phyloP scores from a whole-genome alignment of 768 basidiomycete genomes.

The Astraeus odoratus region DNA sequence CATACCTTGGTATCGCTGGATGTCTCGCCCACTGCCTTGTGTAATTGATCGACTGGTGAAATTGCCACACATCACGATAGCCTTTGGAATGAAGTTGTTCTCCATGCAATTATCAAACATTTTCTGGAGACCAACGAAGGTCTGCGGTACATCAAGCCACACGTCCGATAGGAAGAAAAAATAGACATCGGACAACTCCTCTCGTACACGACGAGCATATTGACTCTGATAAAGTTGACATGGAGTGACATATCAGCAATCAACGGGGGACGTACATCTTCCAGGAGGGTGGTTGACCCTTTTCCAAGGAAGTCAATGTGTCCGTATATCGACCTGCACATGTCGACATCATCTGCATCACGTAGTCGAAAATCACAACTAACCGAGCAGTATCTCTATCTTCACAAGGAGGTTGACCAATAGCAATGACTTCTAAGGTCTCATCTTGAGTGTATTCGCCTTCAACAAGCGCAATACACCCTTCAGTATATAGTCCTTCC shows the following conservation, averaged over 20 bases:
- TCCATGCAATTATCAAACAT: constrained; percentile 90
- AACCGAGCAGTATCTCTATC: constrained; percentile 77
- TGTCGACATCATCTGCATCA: constrained; percentile 5
- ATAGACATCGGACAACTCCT: constrained; percentile 68
- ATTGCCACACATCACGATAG: constrained; percentile 92
- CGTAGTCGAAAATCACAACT: constrained; percentile 11
- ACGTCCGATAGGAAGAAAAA: constrained; percentile 96
- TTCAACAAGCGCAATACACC: constrained; percentile 90
- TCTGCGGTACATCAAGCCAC: constrained; percentile 87
- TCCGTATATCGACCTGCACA: constrained; percentile 78
- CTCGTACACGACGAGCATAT: constrained; percentile 52
- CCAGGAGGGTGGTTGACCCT: constrained; percentile 81
- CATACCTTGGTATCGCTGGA: constrained; percentile 81
- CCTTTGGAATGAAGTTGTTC: constrained; percentile 77
- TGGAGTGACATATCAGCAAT: not conserved
- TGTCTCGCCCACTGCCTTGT: constrained; percentile 70
- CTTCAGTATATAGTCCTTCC: constrained; percentile 94
- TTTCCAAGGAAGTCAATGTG: constrained; percentile 97
- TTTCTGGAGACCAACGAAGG: constrained; percentile 69
- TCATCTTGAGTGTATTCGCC: constrained; percentile 95
- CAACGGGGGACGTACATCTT: constrained; percentile 60
- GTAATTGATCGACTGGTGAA: constrained; percentile 81
- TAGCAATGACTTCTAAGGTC: constrained; percentile 81
- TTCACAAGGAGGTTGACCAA: constrained; percentile 97
- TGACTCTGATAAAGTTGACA: constrained; percentile 39